Percentiles rank a stretch among this genome's conserved stretches.
phyloP scores from a whole-genome alignment of 169 alveolate species.

The Eimeria acervulina region DNA sequence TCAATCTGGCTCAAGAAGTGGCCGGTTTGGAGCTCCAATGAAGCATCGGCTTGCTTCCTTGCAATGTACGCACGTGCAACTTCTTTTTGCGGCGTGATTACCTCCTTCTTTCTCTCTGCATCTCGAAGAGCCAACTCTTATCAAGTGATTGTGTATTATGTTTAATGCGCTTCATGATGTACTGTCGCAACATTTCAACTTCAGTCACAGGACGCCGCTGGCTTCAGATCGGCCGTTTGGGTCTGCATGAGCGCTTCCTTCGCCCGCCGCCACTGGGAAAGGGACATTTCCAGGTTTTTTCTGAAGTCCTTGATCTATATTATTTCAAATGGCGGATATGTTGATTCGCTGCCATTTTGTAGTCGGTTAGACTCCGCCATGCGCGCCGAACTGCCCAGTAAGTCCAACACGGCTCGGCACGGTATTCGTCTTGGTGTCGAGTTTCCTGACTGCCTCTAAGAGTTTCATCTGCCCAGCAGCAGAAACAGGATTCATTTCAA shows the following conservation, averaged over 20 bases:
- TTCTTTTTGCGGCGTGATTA: background rate
- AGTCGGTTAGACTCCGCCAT: background rate
- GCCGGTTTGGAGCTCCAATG: background rate
- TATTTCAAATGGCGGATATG: background rate
- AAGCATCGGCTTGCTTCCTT: background rate
- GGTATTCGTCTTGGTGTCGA: background rate
- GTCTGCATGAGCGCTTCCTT: conserved; percentile 41
- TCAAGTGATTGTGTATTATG: background rate
- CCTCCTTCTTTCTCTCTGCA: background rate
- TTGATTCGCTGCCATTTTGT: background rate
- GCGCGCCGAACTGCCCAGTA: background rate
- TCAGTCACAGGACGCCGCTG: background rate
- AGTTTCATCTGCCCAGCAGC: background rate
- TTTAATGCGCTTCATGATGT: background rate
- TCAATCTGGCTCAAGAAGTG: background rate
- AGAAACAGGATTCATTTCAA: background rate
- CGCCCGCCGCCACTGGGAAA: background rate
- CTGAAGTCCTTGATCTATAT: background rate
- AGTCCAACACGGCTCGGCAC: background rate
- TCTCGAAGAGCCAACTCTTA: background rate
- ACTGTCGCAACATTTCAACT: background rate
- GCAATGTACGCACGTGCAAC: background rate
- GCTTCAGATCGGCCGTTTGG: conserved; percentile 15
- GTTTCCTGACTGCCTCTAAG: background rate
- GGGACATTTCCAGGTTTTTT: background rate